Evolutionary conservation across 129 eudicot genomes (phyloP).

Genomic region (Escallonia herrerae): DNA sequence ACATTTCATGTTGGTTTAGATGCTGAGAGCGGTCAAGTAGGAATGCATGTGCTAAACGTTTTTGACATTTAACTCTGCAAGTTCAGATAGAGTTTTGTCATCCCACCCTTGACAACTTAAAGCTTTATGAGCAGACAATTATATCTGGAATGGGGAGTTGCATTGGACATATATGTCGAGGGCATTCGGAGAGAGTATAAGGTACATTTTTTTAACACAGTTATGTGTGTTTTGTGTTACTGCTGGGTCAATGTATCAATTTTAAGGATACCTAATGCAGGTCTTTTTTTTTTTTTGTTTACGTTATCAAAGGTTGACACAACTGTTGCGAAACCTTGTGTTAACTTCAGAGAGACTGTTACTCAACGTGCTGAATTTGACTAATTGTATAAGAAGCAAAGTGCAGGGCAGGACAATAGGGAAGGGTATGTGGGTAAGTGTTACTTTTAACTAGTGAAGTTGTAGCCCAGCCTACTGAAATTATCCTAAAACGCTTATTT

Average conservation of each 20-base stretch:
- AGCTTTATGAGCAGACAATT: constrained; percentile 64
- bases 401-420: constrained; percentile 99
- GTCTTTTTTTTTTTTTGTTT: background rate
- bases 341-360: constrained; percentile 89
- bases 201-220: constrained; percentile 29
- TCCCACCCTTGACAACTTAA: constrained; percentile 8
- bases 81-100: background rate
- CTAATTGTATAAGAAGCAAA: constrained; percentile 94
- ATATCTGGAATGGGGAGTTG: constrained; percentile 98
- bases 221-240: background rate
- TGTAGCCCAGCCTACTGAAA: no score
- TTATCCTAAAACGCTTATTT: no score
- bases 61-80: no score
- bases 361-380: constrained; percentile 96
- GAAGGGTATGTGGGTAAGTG: constrained; percentile 88
- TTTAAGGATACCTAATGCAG: background rate
- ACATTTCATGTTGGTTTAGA: constrained; percentile 97
- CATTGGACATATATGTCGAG: constrained; percentile 93
- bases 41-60: no score
- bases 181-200: constrained; percentile 86
- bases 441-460: no score
- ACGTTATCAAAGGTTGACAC: constrained; percentile 61
- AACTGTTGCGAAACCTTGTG: constrained; percentile 91
- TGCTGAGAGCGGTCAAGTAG: constrained; percentile 83
- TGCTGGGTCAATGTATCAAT: background rate